Percentiles rank a stretch among this genome's conserved stretches.
Conservation (phyloP, 495 filamentous ascomycete genomes). For the Tetracladium setigerum region DNA sequence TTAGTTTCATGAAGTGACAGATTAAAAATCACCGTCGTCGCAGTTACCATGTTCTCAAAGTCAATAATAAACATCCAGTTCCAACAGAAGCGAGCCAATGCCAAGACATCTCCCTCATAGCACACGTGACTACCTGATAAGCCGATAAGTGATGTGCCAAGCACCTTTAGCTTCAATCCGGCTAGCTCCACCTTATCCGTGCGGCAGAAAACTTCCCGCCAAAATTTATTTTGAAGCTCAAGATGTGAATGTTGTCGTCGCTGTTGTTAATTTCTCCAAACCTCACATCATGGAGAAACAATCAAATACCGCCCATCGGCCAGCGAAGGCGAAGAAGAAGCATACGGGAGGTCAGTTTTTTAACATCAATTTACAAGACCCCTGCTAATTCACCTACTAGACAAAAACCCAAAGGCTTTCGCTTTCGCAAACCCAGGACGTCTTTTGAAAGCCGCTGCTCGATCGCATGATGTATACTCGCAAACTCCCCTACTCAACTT, state of each 20-base stretch:
- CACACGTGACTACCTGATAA: conserved; percentile 1
- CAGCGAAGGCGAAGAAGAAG: conserved; percentile 87
- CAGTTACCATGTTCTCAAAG: no score
- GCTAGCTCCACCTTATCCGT: conserved; percentile 1
- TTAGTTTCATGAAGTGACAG: no score
- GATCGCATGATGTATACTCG: conserved; percentile 77
- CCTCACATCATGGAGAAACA: conserved; percentile 63
- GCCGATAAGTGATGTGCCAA: conserved; percentile 4
- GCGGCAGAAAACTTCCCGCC: conserved; percentile 3
- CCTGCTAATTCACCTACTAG: conserved; percentile 28
- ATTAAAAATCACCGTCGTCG: no score
- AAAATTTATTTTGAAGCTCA: neutral
- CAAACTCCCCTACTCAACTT: neutral
- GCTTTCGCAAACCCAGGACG: conserved; percentile 78
- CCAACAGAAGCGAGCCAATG: no score
- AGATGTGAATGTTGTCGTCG: neutral
- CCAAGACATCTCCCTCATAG: no score
- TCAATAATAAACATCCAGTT: no score
- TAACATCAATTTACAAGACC: neutral
- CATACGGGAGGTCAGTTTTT: conserved; percentile 38
- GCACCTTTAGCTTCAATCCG: neutral
- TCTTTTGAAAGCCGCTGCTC: conserved; percentile 72
- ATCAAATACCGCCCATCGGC: conserved; percentile 76
- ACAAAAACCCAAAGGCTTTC: conserved; percentile 87
- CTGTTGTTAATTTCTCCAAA: neutral